These are phyloP conservation scores for Amphibolis antarctica DNA, from an alignment of 106 monocot genomes.

Conservation along the genomic window DNA sequence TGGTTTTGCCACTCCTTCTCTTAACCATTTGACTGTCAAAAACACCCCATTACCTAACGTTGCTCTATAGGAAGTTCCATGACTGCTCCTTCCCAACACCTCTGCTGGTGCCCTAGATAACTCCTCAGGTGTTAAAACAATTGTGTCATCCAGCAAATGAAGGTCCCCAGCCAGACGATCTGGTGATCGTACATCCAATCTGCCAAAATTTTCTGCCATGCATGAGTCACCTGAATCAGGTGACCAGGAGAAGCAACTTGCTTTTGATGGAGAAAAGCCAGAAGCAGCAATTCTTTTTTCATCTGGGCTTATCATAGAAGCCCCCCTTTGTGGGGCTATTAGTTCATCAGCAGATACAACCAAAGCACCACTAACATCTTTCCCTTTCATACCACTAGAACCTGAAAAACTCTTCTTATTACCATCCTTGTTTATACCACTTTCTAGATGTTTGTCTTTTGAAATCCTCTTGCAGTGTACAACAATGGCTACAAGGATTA, in stretches of 20 bases:
- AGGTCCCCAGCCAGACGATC: constrained; percentile 79
- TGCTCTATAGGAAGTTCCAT: constrained; percentile 88
- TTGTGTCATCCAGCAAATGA: constrained; percentile 86
- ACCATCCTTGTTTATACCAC: constrained; percentile 33
- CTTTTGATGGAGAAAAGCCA: constrained; percentile 66
- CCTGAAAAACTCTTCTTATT: constrained; percentile 21
- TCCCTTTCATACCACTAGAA: constrained; percentile 15
- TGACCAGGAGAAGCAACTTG: constrained; percentile 75
- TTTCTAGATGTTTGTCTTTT: constrained; percentile 25
- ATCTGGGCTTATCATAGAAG: constrained; percentile 36
- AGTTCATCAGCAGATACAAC: constrained; percentile 70
- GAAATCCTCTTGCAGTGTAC: constrained; percentile 49
- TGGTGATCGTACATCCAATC: constrained; percentile 63
- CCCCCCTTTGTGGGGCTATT: constrained; percentile 34
- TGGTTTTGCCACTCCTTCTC: constrained; percentile 87
- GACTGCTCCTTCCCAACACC: constrained; percentile 89
- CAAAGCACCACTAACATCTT: constrained; percentile 25
- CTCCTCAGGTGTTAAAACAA: constrained; percentile 79
- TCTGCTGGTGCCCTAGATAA: constrained; percentile 88
- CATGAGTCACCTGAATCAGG: constrained; percentile 57
- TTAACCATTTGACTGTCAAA: constrained; percentile 88
- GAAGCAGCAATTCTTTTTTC: constrained; percentile 41
- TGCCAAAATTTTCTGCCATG: constrained; percentile 37
- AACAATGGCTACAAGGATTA: constrained; percentile 49
- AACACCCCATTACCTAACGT: constrained; percentile 86